Percentiles rank a stretch among this genome's conserved stretches.
Conservation (phyloP, 768 basidiomycete genomes). For the Artomyces pyxidatus region DNA sequence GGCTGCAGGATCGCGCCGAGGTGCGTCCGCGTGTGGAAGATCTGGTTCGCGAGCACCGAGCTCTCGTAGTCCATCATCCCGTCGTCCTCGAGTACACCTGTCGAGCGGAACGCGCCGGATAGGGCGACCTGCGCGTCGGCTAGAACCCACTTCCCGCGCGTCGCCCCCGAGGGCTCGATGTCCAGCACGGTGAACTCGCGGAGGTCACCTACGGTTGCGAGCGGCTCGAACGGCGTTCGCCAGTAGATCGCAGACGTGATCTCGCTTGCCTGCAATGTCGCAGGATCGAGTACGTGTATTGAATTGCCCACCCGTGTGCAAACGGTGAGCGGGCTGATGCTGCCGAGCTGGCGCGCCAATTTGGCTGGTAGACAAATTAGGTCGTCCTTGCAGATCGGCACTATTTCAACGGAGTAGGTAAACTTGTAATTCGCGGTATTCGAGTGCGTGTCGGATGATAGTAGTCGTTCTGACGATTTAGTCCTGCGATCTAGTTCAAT, state of each 20-base stretch:
- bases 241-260: constrained; percentile 76
- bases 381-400: constrained; percentile 97
- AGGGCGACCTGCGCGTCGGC: constrained; percentile 89
- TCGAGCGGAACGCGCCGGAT: constrained; percentile 67
- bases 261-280: constrained; percentile 78
- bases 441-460: constrained; percentile 88
- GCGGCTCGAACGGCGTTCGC: constrained; percentile 82
- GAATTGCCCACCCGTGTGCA: constrained; percentile 91
- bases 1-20: constrained; percentile 91
- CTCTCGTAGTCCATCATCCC: constrained; percentile 55
- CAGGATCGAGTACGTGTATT: constrained; percentile 83
- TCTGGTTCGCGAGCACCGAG: constrained; percentile 56
- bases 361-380: constrained; percentile 83
- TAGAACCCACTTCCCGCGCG: constrained; percentile 72
- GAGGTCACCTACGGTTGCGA: constrained; percentile 77
- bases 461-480: constrained; percentile 89
- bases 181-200: constrained; percentile 95
- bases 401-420: constrained; percentile 95
- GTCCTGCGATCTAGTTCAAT: constrained; percentile 39
- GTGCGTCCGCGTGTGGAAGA: constrained; percentile 94
- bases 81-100: constrained; percentile 30
- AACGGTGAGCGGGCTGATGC: constrained; percentile 81
- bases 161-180: constrained; percentile 73
- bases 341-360: constrained; percentile 74
- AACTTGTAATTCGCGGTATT: constrained; percentile 95